phyloP scores from a whole-genome alignment of 2,329 filamentous ascomycete genomes.

The Bipolaris victoriae region DNA sequence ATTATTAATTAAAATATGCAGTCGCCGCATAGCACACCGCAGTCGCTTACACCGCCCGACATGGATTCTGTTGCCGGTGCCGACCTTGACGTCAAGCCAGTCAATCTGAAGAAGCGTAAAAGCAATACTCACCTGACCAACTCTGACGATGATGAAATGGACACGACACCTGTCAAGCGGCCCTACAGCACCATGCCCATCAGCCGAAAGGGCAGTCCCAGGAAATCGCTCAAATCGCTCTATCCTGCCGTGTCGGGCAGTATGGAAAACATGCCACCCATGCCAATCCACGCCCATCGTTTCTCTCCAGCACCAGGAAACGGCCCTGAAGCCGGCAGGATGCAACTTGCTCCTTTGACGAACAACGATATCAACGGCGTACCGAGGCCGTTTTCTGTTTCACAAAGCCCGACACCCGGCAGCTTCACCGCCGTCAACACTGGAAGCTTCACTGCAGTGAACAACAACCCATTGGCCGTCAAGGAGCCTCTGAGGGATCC shows the following conservation, averaged over 20 bases:
- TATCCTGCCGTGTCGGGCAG: conserved; percentile 28
- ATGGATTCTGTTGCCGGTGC: conserved; percentile 25
- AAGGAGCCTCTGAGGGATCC: conserved; percentile 22
- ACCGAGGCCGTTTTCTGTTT: conserved; percentile 20
- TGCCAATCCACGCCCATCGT: conserved; percentile 28
- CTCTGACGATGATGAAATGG: conserved; percentile 41
- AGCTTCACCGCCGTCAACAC: conserved; percentile 36
- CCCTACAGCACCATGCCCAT: conserved; percentile 38
- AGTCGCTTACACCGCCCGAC: conserved; percentile 36
- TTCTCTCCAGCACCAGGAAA: conserved; percentile 26
- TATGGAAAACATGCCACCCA: conserved; percentile 37
- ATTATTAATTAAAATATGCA: conserved; percentile 26
- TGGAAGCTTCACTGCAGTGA: conserved; percentile 31
- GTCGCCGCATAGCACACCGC: conserved; percentile 41
- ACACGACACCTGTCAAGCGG: conserved; percentile 35
- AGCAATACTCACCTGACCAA: conserved; percentile 37
- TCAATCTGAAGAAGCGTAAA: conserved; percentile 43
- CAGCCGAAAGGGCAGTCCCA: conserved; percentile 35
- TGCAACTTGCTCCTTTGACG: conserved; percentile 37
- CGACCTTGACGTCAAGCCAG: conserved; percentile 30
- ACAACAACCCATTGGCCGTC: conserved; percentile 25
- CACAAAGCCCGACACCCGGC: conserved; percentile 18
- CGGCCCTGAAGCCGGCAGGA: conserved; percentile 29
- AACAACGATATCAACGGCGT: conserved; percentile 40
- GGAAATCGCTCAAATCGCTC: conserved; percentile 37